These are phyloP conservation scores for Gyrodon lividus DNA, from an alignment of 768 basidiomycete genomes.

Conservation along the genomic window DNA sequence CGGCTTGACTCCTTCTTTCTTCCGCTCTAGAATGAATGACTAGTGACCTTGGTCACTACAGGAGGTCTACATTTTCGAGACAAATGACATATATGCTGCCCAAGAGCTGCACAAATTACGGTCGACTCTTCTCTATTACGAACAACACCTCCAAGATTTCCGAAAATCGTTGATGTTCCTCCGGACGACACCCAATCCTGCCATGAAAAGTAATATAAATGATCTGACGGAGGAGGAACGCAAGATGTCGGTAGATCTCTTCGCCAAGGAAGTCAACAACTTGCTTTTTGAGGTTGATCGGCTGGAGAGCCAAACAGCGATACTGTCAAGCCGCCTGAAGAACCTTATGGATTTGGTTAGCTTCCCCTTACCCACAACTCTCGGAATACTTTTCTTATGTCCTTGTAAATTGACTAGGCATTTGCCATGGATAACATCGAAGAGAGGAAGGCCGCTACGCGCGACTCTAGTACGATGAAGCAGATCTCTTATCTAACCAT, in stretches of 20 bases:
- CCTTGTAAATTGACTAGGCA: slow-evolving; percentile 34
- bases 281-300: slow-evolving; percentile 50
- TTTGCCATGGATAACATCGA: slow-evolving; percentile 53
- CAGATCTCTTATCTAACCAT: slow-evolving; percentile 52
- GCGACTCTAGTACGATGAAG: slow-evolving; percentile 13
- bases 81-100: slow-evolving; percentile 44
- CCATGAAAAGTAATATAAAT: slow-evolving; percentile 30
- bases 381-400: background rate
- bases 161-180: slow-evolving; percentile 51
- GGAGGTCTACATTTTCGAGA: slow-evolving; percentile 45
- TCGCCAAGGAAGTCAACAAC: slow-evolving; percentile 42
- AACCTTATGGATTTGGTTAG: slow-evolving; percentile 28
- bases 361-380: background rate
- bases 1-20: background rate
- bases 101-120: slow-evolving; percentile 55
- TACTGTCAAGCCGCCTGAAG: slow-evolving; percentile 21
- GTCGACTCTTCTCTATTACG: slow-evolving; percentile 54
- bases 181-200: slow-evolving; percentile 48
- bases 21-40: too few species aligned
- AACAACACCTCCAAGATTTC: slow-evolving; percentile 54
- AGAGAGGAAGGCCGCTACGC: slow-evolving; percentile 36
- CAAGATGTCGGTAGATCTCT: slow-evolving; percentile 25
- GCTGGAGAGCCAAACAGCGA: slow-evolving; percentile 32
- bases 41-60: slow-evolving; percentile 21
- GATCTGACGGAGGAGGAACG: slow-evolving; percentile 17